Base-by-base conservation (phyloP, 2,329 filamentous ascomycete species). In the Pestalotiopsis sp. region DNA sequence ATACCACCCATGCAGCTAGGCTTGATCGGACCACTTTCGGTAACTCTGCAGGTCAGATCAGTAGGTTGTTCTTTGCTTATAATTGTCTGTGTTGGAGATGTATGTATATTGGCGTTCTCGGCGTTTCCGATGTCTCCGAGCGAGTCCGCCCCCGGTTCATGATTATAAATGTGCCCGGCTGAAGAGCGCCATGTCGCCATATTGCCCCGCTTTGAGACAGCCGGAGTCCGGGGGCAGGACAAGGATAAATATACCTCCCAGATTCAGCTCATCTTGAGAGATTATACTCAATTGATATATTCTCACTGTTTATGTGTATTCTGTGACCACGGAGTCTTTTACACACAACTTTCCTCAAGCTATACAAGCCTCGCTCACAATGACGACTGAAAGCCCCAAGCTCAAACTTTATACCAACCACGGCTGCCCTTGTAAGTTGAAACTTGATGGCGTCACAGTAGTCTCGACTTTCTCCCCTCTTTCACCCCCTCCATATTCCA, bases 341-440 rank as follows among this genome's bases (percentile, higher is more conserved):
- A n/a, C n/a, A n/a, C n/a, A n/a, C n/a, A n/a, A n/a, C n/a, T n/a
- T n/a, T n/a, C n/a, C n/a, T n/a, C n/a, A n/a, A n/a, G n/a, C n/a
- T n/a, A n/a, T n/a, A n/a, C n/a, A n/a, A n/a, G n/a, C n/a, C n/a
- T n/a, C n/a, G n/a, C n/a, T n/a, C n/a, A n/a, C n/a, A n/a, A n/a
- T n/a, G n/a, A 39, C 66, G 45, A 31, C 68, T 45, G n/a, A 60
- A 39, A 57, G 31, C 60, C 65, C 66, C 38, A 69, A 69, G 66
- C 38, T 69, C 68, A 69, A 69, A 62, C 57, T 69, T 20, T 69
- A 69, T 25, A 69, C 68, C 52, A 69, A 66, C 61, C 68, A 69
- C 23, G 25, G n/a, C 13, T 69, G 68, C 66, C 68, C 68, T 27
- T 69, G 68, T 69, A 65, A 62, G 68, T n/a, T n/a, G n/a, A n/a